Evolutionary conservation across 345 rosid genomes (phyloP).

Genomic region (Citrus reticulata): DNA sequence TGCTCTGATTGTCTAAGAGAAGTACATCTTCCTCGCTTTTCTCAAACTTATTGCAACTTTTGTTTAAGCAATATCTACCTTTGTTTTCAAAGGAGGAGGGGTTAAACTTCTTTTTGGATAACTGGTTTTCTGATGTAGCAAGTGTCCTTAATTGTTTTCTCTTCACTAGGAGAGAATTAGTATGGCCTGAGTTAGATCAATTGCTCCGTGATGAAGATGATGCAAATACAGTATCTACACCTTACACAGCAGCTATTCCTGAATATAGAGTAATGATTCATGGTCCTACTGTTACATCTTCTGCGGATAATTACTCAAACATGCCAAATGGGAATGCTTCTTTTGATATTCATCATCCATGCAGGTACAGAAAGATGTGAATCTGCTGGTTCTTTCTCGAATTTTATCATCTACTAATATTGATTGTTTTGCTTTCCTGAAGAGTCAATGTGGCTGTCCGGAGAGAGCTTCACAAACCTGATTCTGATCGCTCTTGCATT

Average conservation of each 20-base stretch:
- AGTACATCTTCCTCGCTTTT: not conserved
- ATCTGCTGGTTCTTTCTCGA: not conserved
- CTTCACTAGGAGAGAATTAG: constrained; percentile 59
- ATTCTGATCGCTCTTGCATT: constrained; percentile 88
- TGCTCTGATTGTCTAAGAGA: not conserved
- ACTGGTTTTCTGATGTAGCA: constrained; percentile 6
- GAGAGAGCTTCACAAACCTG: constrained; percentile 85
- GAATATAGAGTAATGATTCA: constrained; percentile 81
- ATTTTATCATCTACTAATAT: constrained; percentile 21
- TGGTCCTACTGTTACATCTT: constrained; percentile 36
- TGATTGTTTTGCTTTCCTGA: constrained; percentile 17
- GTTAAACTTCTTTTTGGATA: not conserved
- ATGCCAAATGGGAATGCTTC: constrained; percentile 57
- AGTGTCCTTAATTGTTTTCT: constrained; percentile 9
- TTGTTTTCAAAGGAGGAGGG: not conserved
- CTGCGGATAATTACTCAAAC: constrained; percentile 31
- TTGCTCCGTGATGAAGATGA: constrained; percentile 84
- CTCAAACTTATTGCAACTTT: not conserved
- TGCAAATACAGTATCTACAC: constrained; percentile 55
- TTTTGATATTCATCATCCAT: constrained; percentile 83
- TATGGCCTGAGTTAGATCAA: constrained; percentile 86
- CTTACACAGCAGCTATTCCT: constrained; percentile 82
- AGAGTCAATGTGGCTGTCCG: constrained; percentile 76
- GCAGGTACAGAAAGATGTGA: constrained; percentile 48
- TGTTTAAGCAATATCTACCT: constrained; percentile 1